Conservation (phyloP, 169 alveolate genomes). For the Plasmodium relictum region DNA sequence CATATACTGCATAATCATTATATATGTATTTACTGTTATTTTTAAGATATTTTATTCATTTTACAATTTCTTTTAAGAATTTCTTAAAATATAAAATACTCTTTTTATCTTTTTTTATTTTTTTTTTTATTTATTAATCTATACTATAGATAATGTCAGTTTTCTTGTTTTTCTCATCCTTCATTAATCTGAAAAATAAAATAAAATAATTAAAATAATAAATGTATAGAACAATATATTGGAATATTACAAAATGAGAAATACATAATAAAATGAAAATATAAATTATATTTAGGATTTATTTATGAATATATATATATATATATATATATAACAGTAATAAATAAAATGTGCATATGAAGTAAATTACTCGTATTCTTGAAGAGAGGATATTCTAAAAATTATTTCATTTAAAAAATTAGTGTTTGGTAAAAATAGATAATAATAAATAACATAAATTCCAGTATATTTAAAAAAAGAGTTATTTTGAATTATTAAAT, state of each 20-base stretch:
- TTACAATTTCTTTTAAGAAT: too few relatives aligned
- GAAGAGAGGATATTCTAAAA: conserved; percentile 44
- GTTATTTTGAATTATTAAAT: conserved; percentile 47
- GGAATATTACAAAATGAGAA: background rate
- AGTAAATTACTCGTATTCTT: conserved; percentile 61
- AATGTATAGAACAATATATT: background rate
- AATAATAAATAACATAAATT: conserved; percentile 49
- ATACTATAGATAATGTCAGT: conserved; percentile 43
- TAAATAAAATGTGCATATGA: background rate
- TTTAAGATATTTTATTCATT: too few relatives aligned
- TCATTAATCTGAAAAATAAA: conserved; percentile 24
- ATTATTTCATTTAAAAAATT: conserved; percentile 46
- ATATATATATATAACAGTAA: background rate
- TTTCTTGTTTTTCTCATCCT: conserved; percentile 48
- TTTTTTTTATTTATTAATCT: conserved; percentile 16
- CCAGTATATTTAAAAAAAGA: conserved; percentile 36
- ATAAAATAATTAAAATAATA: background rate
- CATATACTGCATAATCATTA: too few relatives aligned
- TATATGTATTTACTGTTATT: too few relatives aligned
- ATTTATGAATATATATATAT: background rate
- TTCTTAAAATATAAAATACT: too few relatives aligned
- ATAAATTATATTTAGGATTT: background rate
- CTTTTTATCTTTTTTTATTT: conserved; percentile 2
- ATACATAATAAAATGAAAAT: background rate
- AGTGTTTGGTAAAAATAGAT: conserved; percentile 41